Evolutionary conservation across 2,329 filamentous ascomycete species (phyloP).

Genomic region (Cladophialophora immunda): DNA sequence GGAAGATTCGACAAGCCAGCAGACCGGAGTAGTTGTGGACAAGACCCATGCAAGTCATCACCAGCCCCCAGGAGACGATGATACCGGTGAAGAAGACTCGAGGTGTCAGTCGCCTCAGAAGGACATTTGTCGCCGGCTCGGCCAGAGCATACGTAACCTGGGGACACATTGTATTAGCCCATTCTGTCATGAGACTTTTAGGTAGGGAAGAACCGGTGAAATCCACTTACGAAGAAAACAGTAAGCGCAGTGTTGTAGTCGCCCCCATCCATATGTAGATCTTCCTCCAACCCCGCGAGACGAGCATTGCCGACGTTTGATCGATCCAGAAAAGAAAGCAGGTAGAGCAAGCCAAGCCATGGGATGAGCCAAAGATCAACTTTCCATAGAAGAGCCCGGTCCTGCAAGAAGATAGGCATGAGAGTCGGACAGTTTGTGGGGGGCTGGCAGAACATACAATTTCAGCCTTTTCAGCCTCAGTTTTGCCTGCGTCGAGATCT

Average conservation of each 20-base stretch:
- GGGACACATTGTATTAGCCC: conserved; percentile 55
- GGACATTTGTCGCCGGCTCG: conserved; percentile 76
- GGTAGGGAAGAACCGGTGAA: too few species aligned
- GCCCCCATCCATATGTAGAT: conserved; percentile 41
- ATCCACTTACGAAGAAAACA: conserved; percentile 66
- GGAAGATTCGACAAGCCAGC: conserved; percentile 57
- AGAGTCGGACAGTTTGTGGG: too few species aligned
- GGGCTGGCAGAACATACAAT: conserved; percentile 60
- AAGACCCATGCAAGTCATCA: conserved; percentile 48
- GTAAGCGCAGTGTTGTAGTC: conserved; percentile 63
- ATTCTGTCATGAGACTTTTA: not conserved
- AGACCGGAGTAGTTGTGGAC: conserved; percentile 53
- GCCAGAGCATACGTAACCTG: conserved; percentile 82
- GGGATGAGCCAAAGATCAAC: conserved; percentile 37
- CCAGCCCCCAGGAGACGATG: conserved; percentile 69
- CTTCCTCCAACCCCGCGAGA: conserved; percentile 42
- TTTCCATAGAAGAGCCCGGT: conserved; percentile 51
- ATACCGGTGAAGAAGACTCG: conserved; percentile 81
- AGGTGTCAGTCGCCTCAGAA: conserved; percentile 79
- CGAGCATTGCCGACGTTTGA: conserved; percentile 50
- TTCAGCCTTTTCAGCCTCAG: conserved; percentile 67
- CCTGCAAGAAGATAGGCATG: conserved; percentile 43
- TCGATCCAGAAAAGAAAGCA: conserved; percentile 47
- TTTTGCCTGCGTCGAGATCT: conserved; percentile 71
- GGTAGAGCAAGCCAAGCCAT: conserved; percentile 41